Percentiles rank a stretch among this genome's conserved stretches.
Evolutionary conservation across 106 monocot species (phyloP).

Genomic region (Hemerocallis citrina): DNA sequence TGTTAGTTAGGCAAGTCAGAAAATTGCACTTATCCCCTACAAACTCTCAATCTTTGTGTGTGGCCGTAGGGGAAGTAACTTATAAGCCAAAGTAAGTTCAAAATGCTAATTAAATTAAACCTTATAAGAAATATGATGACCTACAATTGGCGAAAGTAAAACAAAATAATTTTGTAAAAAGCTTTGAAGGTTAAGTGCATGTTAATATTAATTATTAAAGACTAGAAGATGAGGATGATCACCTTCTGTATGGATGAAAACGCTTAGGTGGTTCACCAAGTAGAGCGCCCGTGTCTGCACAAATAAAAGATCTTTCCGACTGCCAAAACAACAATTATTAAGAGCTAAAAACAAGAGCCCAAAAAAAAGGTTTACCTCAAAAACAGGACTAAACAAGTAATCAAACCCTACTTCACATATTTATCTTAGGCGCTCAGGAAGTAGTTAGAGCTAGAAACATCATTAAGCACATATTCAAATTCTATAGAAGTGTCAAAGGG

Average conservation of each 20-base stretch:
- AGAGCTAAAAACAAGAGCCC: background rate
- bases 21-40: no score
- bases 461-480: background rate
- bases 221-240: background rate
- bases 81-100: no score
- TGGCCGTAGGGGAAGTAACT: no score
- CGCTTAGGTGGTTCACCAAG: constrained; percentile 39
- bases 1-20: no score
- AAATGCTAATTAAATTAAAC: background rate
- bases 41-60: no score
- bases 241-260: constrained; percentile 69
- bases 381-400: background rate
- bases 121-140: background rate
- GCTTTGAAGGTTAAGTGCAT: background rate
- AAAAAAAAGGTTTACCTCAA: background rate
- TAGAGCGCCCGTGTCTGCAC: constrained; percentile 80
- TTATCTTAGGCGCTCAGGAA: background rate
- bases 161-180: background rate
- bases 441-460: background rate
- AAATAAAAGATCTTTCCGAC: constrained; percentile 76
- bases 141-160: background rate
- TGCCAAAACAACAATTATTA: constrained; percentile 18
- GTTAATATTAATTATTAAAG: background rate
- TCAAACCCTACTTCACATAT: background rate
- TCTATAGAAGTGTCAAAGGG: background rate